Base-by-base conservation (phyloP, 352 stramenopile species). In the Globisporangium apiculatum region DNA sequence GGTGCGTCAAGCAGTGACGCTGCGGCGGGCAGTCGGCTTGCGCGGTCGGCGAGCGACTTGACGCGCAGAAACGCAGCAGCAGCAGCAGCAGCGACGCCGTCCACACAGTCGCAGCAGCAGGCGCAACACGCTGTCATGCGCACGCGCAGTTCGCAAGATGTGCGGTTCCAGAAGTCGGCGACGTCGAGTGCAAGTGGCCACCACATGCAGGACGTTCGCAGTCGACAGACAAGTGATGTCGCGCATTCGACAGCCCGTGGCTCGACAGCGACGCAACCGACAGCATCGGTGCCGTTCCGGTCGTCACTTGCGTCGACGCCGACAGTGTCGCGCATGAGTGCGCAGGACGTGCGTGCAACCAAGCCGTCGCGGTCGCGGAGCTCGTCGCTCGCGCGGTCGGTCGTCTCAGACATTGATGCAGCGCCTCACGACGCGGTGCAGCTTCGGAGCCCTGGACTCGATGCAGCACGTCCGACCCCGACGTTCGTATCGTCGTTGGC, bases 81-180 rank as follows among this genome's bases (percentile, higher is more conserved):
- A 24, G 18, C 18, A 24, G 18, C 18, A 24, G 24, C 24, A 31
- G 24, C 24, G 24, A 31, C 24, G 24, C 24, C 24, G 24, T 31
- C 24, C 24, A 31, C 24, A 31, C 24, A 31, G 24, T 10, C 31
- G 37, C 51, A 18, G 18, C 48, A 15, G 37, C 42, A 54, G 18
- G 37, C 18, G 8, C 56, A 53, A 41, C 41, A 40, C 11, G 24
- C 36, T 10, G 14, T 11, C n/a, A 48, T 31, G 24, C 24, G 54
- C 12, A 45, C 41, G 5, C 79, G 72, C 37, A 87, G 77, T 38
- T 67, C 68, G 3, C 73, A 84, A 51, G 79, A 90, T 58, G 68
- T 78, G 5, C 73, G 74, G 9, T 61, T 76, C 45, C 62, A 65
- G 24, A 80, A 79, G 47, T 55, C 58, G 0, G 24, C 24, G 24